Percentiles rank a stretch among this genome's conserved stretches.
Conservation (phyloP, 163 green algal species). For the Chlorella variabilis region DNA sequence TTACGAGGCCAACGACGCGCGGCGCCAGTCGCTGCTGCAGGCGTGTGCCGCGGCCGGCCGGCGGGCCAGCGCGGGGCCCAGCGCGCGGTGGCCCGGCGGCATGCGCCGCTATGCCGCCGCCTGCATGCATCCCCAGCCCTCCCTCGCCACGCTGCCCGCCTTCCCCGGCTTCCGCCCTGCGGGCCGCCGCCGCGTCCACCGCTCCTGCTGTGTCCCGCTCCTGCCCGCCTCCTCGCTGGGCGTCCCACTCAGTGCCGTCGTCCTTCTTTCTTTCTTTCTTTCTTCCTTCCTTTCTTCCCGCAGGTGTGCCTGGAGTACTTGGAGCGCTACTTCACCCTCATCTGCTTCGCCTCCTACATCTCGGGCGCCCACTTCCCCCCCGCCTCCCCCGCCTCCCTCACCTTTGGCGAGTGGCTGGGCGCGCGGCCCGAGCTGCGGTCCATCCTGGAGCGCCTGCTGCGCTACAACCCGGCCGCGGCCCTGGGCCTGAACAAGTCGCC, state of each 20-base stretch:
- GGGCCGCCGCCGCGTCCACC: neutral
- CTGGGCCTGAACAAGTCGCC: slow-evolving; percentile 73
- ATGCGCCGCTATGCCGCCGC: too few species aligned
- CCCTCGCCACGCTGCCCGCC: too few species aligned
- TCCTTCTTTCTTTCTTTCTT: neutral
- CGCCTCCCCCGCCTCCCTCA: slow-evolving; percentile 38
- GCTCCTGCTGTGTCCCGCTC: too few species aligned
- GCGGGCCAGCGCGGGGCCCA: too few species aligned
- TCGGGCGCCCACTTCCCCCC: slow-evolving; percentile 69
- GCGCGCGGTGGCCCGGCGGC: too few species aligned
- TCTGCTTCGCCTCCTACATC: slow-evolving; percentile 91
- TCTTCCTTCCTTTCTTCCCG: neutral
- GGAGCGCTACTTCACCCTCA: slow-evolving; percentile 95
- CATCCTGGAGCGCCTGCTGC: slow-evolving; percentile 81
- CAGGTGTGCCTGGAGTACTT: slow-evolving; percentile 90
- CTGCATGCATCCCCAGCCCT: too few species aligned
- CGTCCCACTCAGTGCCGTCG: neutral
- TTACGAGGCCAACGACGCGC: slow-evolving; percentile 83
- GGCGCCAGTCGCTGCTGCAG: slow-evolving; percentile 78
- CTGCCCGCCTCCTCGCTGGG: too few species aligned
- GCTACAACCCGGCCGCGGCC: slow-evolving; percentile 88
- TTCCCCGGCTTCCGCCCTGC: too few species aligned
- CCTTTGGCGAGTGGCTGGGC: slow-evolving; percentile 82
- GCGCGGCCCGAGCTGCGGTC: slow-evolving; percentile 79
- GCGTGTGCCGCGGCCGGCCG: too few species aligned